A percentile compares a stretch with the other conserved stretches of the same genome.
Evolutionary conservation across 768 basidiomycete genomes (phyloP).

Genomic region (Rhizopogon vesiculosus): DNA sequence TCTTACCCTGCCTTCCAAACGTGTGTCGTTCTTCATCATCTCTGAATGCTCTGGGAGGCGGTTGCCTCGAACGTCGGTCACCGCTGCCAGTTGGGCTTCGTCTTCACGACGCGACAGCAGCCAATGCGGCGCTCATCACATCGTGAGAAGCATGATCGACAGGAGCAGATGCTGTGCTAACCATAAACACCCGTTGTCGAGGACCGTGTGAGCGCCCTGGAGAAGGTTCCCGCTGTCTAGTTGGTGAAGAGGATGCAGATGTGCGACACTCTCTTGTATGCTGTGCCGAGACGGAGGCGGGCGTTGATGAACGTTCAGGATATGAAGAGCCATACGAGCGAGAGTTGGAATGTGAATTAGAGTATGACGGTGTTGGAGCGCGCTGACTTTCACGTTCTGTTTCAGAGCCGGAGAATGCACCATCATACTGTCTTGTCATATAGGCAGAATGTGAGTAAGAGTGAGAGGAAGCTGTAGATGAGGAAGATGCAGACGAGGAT

Average conservation of each 20-base stretch:
- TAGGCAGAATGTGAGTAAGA: conserved; percentile 24
- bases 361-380: conserved; percentile 15
- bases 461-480: conserved; percentile 16
- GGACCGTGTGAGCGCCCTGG: conserved; percentile 37
- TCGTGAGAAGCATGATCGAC: conserved; percentile 25
- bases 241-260: conserved; percentile 46
- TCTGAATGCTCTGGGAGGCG: conserved; percentile 47
- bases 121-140: conserved; percentile 45
- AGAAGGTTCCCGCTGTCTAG: conserved; percentile 32
- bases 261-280: conserved; percentile 36
- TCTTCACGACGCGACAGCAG: too few species aligned
- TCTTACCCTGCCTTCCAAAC: conserved; percentile 35
- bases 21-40: conserved; percentile 23
- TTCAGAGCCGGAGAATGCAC: conserved; percentile 67
- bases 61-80: conserved; percentile 40
- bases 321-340: conserved; percentile 33
- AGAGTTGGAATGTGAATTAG: conserved; percentile 24
- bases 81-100: conserved; percentile 23
- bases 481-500: conserved; percentile 30
- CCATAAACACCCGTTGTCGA: conserved; percentile 38
- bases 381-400: conserved; percentile 66
- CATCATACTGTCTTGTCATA: conserved; percentile 26
- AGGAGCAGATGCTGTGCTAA: conserved; percentile 26
- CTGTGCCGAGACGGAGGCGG: conserved; percentile 23
- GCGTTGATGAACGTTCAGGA: conserved; percentile 32